Base-by-base conservation (phyloP, 192 early-diverging fungal genomes). In the Coemansia sp. region DNA sequence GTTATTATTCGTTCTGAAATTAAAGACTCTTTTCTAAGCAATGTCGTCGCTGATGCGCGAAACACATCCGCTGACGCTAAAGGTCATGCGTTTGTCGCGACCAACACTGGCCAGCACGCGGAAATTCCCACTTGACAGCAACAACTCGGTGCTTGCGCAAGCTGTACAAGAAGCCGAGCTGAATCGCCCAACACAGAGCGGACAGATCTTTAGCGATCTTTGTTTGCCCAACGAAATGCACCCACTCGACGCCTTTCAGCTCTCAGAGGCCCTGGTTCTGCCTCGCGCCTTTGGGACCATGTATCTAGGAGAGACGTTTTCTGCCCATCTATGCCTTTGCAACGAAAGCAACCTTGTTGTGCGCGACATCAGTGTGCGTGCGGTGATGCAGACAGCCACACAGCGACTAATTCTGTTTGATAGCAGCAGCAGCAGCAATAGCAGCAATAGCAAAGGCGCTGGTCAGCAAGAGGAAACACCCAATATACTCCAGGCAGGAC, bases 231-330 rank as follows among this genome's bases (percentile, higher is more conserved):
- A 22, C 25, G 71, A 39, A 40, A 46, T 70, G n/a, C 74, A 77
- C 50, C 87, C 87, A 57, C 82, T 86, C 8, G 85, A 89, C 19
- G 42, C 44, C 43, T 87, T 89, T 57, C 87, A 85, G 17, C 71
- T 93, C 22, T 81, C 84, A 5, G 89, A 92, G 63, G 74, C 92
- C 13, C 81, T 95, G 53, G 77, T 87, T n/a, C 85, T 97, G 64
- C 95, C 95, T 16, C 76, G 89, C 7, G 81, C 91, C 12, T 96
- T 97, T 79, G 95, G 95, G 8, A 91, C 91, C 49, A 96, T 98
- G 41, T 97, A 96, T 70, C 85, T 98, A 19, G 96, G 96, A 8
- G 96, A 98, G 79, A 95, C 91, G 0, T 97, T 98, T 70, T 81
- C 83, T 12, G 88, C 90, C 14, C 93, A 95, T 69, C 72, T 98